Conservation (phyloP, 345 rosid species). For the Gossypium thurberi region DNA sequence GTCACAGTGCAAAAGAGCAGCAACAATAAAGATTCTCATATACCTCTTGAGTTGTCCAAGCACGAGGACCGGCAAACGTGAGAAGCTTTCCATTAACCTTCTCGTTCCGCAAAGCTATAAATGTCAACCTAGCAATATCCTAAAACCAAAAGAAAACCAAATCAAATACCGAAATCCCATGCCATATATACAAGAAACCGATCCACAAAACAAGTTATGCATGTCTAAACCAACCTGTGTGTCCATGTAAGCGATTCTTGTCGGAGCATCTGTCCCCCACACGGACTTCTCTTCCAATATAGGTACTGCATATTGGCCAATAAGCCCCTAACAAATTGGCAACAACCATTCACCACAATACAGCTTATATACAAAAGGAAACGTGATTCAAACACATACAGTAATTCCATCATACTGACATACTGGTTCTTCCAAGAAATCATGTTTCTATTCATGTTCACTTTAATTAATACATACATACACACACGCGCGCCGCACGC, state of each 20-base stretch:
- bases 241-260: conserved; percentile 96
- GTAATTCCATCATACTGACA: not conserved
- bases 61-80: conserved; percentile 94
- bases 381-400: not conserved
- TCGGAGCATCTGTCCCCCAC: conserved; percentile 99
- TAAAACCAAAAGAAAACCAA: conserved; percentile 18
- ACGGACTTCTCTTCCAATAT: conserved; percentile 91
- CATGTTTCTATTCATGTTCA: not conserved
- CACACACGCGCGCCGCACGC: too few relatives aligned
- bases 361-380: not conserved
- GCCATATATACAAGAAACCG: not conserved
- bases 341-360: conserved; percentile 10
- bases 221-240: conserved; percentile 54
- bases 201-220: not conserved
- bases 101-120: conserved; percentile 78
- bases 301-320: conserved; percentile 96
- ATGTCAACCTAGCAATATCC: conserved; percentile 92
- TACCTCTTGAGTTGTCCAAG: conserved; percentile 99
- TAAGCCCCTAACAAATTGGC: conserved; percentile 53
- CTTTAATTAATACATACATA: not conserved
- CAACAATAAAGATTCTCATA: conserved; percentile 2
- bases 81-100: conserved; percentile 65
- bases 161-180: not conserved
- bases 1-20: not conserved
- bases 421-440: not conserved